Evolutionary conservation across 2,329 filamentous ascomycete species (phyloP), one percentile per base, ranked within the genome.

Genomic region (Hymenoscyphus infarciens): DNA sequence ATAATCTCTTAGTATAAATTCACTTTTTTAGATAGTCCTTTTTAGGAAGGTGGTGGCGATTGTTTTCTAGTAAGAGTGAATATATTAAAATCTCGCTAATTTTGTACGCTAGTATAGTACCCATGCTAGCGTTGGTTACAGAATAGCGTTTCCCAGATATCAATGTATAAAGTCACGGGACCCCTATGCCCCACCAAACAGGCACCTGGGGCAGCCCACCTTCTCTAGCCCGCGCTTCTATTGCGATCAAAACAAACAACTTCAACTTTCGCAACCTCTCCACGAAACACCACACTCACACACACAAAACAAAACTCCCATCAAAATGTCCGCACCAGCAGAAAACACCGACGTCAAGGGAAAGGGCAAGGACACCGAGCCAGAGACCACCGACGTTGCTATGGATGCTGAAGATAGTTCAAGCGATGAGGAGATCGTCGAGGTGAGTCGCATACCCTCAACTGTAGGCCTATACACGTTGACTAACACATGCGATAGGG

Each of bases 361-460:
- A 78, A 97, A 97, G 83, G 92, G 92, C 80, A 97, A 97, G 82
- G 87, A 85, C 49, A 79, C 63, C 65, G 74, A 77, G 59, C 76
- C 77, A 60, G 76, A 76, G 61, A 77, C 77, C 52, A 79, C 86
- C 68, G 86, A 89, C 70, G 78, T 85, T 73, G 82, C 82, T 74
- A 90, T 92, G 84, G 89, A 88, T 54, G 89, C 92, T 70, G 89
- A 89, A 1, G 89, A 91, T 33, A 80, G 79, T 69, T 84, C 80
- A 60, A 86, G 85, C 56, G 86, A 89, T 16, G 90, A 93, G 49
- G 89, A 89, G 57, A 86, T 83, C 52, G 83, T 82, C 22, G 84
- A 84, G 69, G 85, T 84, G 77, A 70, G 83, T 79, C 61, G 4
- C 57, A 42, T n/a, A 60, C 66, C 59, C 67, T 58, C 42, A 56